Percentiles rank a stretch among this genome's conserved stretches.
Evolutionary conservation across 2,329 filamentous ascomycete genomes (phyloP).

Genomic region (Clonostachys chloroleuca): DNA sequence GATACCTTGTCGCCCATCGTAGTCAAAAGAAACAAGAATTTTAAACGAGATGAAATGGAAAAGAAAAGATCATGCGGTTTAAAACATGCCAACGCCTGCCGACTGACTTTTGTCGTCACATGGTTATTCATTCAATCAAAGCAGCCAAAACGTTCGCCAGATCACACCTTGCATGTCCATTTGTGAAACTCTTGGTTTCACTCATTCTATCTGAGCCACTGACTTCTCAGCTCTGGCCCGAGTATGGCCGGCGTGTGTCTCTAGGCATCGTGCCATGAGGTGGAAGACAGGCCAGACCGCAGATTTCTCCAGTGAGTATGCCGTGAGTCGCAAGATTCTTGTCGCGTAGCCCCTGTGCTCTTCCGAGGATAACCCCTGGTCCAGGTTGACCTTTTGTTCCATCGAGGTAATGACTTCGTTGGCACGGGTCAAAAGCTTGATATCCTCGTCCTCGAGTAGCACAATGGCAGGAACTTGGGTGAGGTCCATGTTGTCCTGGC

Average conservation of each 20-base stretch:
- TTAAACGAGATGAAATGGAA: no score
- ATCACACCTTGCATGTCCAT: no score
- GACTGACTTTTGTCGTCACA: no score
- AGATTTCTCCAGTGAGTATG: slow-evolving; percentile 82
- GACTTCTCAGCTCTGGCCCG: slow-evolving; percentile 49
- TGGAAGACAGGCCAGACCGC: slow-evolving; percentile 79
- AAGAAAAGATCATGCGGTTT: no score
- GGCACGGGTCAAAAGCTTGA: slow-evolving; percentile 79
- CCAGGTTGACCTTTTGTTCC: slow-evolving; percentile 72
- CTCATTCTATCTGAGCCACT: neutral
- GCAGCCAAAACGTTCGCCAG: no score
- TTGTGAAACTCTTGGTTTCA: neutral
- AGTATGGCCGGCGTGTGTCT: slow-evolving; percentile 49
- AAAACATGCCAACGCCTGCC: no score
- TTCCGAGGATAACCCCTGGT: slow-evolving; percentile 42
- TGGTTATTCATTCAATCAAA: no score
- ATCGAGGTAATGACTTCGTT: slow-evolving; percentile 72
- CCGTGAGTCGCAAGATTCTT: slow-evolving; percentile 79
- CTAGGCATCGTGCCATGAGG: slow-evolving; percentile 50
- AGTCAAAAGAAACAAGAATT: no score
- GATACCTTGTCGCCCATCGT: no score
- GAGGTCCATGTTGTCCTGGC: slow-evolving; percentile 76
- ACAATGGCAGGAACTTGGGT: slow-evolving; percentile 80
- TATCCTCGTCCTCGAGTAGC: slow-evolving; percentile 87
- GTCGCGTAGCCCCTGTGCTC: slow-evolving; percentile 74